Evolutionary conservation across 2,329 filamentous ascomycete genomes (phyloP).

Genomic region (Botrytis pseudocinerea): DNA sequence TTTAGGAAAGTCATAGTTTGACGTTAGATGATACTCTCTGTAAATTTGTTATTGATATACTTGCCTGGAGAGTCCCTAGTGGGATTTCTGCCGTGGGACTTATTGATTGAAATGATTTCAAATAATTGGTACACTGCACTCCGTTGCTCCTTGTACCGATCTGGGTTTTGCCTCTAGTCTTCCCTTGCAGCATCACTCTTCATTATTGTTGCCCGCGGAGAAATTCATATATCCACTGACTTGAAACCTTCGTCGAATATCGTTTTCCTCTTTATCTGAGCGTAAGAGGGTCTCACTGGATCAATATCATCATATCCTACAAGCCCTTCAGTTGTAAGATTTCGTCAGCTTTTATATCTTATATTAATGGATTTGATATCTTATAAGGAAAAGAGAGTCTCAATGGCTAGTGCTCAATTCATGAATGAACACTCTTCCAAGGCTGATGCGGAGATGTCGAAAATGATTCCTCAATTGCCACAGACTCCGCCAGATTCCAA

Average conservation of each 20-base stretch:
- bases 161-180: not conserved
- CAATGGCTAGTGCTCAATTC: conserved; percentile 5
- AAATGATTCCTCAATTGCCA: conserved; percentile 28
- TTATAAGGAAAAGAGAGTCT: not conserved
- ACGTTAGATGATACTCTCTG: not conserved
- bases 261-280: not conserved
- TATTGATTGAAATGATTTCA: not conserved
- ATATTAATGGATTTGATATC: not conserved
- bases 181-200: not conserved
- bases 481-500: conserved; percentile 39
- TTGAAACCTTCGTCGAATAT: conserved; percentile 3
- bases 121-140: not conserved
- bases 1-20: not conserved
- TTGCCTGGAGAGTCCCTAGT: not conserved
- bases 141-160: conserved; percentile 1
- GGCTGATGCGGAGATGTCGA: not conserved
- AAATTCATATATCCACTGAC: not conserved
- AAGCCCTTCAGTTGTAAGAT: not conserved
- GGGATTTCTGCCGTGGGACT: not conserved
- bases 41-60: not conserved
- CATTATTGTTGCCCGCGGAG: not conserved
- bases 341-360: not conserved
- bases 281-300: not conserved
- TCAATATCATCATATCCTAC: conserved; percentile 1
- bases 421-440: not conserved